These are phyloP conservation scores for Termitomyces sp. DNA, from an alignment of 768 basidiomycete genomes.

Conservation along the genomic window DNA sequence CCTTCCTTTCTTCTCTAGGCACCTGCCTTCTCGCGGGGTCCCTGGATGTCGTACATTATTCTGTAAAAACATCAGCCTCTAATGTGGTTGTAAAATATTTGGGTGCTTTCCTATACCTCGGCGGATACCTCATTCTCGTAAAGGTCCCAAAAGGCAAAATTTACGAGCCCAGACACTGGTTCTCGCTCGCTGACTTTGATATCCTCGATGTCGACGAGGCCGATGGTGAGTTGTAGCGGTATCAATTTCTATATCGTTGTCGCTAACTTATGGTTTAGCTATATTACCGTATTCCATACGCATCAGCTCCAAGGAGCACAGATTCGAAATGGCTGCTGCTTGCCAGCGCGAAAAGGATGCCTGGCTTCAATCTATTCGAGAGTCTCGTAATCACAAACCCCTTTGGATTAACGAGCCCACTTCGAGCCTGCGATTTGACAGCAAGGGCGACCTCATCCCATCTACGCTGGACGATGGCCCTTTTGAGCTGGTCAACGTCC, in stretches of 20 bases:
- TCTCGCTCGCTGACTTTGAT: constrained; percentile 70
- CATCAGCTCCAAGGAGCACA: constrained; percentile 60
- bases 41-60: constrained; percentile 77
- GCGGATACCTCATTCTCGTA: constrained; percentile 81
- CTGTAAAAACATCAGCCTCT: constrained; percentile 37
- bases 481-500: constrained; percentile 32
- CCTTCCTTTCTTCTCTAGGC: constrained; percentile 74
- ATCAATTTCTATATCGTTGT: too few species aligned
- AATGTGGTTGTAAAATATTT: constrained; percentile 79
- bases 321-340: constrained; percentile 83
- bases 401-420: constrained; percentile 57
- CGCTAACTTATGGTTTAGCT: constrained; percentile 44
- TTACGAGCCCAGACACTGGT: constrained; percentile 90
- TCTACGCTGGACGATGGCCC: constrained; percentile 34
- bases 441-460: constrained; percentile 32
- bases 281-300: constrained; percentile 80
- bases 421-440: constrained; percentile 52
- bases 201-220: constrained; percentile 63
- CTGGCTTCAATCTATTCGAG: constrained; percentile 73
- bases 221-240: constrained; percentile 68
- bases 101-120: constrained; percentile 83
- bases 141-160: constrained; percentile 77
- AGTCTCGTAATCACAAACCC: constrained; percentile 36
- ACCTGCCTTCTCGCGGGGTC: constrained; percentile 79
- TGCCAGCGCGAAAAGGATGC: constrained; percentile 80